Evolutionary conservation across 192 early-diverging fungal species (phyloP).

Genomic region (Backusella australiensis): DNA sequence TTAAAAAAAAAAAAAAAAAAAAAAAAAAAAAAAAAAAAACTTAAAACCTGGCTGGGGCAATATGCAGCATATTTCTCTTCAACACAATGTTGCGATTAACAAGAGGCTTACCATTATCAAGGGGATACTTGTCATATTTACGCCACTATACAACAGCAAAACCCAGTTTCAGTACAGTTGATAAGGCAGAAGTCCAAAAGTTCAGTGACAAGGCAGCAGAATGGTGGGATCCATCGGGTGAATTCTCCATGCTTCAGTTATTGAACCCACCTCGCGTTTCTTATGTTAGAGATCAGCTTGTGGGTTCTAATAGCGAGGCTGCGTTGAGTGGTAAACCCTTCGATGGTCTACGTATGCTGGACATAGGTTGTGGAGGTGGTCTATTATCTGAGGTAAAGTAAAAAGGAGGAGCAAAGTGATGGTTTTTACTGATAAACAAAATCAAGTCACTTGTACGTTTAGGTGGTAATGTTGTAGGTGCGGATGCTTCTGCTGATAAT

Average conservation of each 20-base stretch:
- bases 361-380: conserved; percentile 96
- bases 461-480: conserved; percentile 69
- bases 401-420: neutral
- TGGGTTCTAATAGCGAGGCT: neutral
- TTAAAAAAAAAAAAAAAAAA: too few relatives aligned
- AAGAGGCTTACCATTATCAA: neutral
- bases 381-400: conserved; percentile 72
- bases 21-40: neutral
- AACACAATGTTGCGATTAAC: neutral
- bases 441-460: conserved; percentile 70
- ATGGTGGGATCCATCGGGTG: conserved; percentile 92
- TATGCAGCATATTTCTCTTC: neutral
- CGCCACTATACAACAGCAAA: conserved; percentile 11
- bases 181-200: conserved; percentile 71
- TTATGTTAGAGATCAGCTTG: conserved; percentile 66
- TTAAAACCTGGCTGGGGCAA: neutral
- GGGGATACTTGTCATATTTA: neutral
- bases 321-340: conserved; percentile 39
- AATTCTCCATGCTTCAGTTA: conserved; percentile 79
- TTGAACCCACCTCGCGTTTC: conserved; percentile 71
- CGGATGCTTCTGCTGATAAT: conserved; percentile 87
- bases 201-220: conserved; percentile 67
- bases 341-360: conserved; percentile 61
- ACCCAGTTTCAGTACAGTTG: conserved; percentile 45
- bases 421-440: neutral